Base-by-base conservation (phyloP, 768 basidiomycete genomes). In the Russula abietina region DNA sequence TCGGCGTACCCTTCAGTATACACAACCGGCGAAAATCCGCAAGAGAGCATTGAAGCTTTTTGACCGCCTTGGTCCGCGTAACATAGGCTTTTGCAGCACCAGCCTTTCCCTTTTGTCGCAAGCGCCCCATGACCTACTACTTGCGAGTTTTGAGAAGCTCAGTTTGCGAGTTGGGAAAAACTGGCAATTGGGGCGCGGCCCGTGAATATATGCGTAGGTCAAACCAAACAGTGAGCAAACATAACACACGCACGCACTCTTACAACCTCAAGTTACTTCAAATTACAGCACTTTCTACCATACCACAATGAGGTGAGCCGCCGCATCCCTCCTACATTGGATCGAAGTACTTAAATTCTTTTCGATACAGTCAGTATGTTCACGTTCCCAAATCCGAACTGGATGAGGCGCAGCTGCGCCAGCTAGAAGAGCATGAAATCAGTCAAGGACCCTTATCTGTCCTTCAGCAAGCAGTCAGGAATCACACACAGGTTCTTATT, bases 391-490 rank as follows among this genome's bases (percentile, higher is more conserved):
- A 95, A 74, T 97, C 95, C 46, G 97, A 98, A 78, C 82, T 98
- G 60, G 94, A 98, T 73, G 97, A 98, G 75, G 91, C 93, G 11
- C 94, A 98, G 77, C 81, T 98, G 54, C 89, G 93, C 61, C 90
- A 93, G 70, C 80, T 99, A 64, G 96, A 98, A 75, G 97, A 99
- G 75, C 94, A 97, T 73, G 94, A 98, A 77, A 97, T 98, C 76
- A 93, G 91, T 61, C 95, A 98, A 75, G 95, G 93, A n/a, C 94
- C 94, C 26, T 76, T 97, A 73, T 95, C 93, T 45, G 94, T 97
- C 55, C 81, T 97, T 57, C 97, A 99, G 75, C 94, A 97, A 75
- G 91, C 95, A 36, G 97, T 99, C 69, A 83, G 97, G 75, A 96
- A 98, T 75, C 93, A 97, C 75, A 88, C 95, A 14, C 97, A 99